phyloP scores from a whole-genome alignment of 1,284 basidiomycete genomes.

The Trametes polyzona region DNA sequence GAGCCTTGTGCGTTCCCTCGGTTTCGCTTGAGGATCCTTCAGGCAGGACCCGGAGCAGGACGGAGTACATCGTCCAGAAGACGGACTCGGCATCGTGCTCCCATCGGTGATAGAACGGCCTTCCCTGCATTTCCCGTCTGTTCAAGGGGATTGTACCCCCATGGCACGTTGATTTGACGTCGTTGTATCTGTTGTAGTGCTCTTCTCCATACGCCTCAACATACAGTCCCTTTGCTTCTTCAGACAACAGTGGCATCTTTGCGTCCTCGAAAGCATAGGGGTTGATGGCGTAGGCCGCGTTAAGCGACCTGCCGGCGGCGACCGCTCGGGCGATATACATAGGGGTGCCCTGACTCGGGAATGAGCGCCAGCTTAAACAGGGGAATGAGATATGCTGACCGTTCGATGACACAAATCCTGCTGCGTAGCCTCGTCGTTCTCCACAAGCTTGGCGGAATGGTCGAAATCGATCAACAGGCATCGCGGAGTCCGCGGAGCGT shows the following conservation, averaged over 20 bases:
- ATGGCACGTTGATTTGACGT: background rate
- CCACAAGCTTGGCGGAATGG: background rate
- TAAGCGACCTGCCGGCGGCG: background rate
- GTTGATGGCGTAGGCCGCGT: background rate
- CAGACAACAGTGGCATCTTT: background rate
- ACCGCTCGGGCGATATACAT: background rate
- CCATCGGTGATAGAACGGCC: background rate
- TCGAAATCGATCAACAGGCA: slow-evolving; percentile 9
- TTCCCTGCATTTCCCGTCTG: background rate
- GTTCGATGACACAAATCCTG: background rate
- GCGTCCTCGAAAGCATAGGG: no score
- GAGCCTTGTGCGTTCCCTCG: background rate
- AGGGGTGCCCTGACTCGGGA: background rate
- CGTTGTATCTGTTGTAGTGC: background rate
- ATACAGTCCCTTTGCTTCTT: background rate
- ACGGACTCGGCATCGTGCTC: slow-evolving; percentile 12
- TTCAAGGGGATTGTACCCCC: background rate
- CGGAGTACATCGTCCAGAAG: slow-evolving; percentile 10
- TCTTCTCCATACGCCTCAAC: background rate
- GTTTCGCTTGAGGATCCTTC: background rate
- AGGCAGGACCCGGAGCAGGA: slow-evolving; percentile 1
- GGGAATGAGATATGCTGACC: background rate
- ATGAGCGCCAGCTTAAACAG: background rate
- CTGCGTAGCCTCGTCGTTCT: no score
- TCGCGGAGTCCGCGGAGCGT: background rate